phyloP scores from a whole-genome alignment of 371 early-diverging fungal species.

The Mucor circinelloides region DNA sequence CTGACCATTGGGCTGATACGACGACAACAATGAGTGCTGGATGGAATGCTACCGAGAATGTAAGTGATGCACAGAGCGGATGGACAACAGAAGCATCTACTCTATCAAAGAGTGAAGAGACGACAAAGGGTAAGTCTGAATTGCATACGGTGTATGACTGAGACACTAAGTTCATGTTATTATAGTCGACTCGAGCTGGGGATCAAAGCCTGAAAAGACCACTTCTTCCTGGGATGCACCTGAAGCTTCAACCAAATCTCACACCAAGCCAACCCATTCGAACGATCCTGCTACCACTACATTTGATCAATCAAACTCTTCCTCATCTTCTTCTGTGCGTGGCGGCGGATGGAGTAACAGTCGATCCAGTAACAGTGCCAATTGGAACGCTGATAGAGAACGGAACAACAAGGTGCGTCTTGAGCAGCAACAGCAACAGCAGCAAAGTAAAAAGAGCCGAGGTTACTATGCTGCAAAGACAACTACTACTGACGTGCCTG shows the following conservation, averaged over 20 bases:
- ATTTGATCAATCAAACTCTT: not conserved
- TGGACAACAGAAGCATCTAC: not conserved
- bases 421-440: not conserved
- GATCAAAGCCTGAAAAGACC: not conserved
- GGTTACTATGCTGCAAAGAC: conserved; percentile 34
- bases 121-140: not conserved
- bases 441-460: conserved; percentile 14
- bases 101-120: not conserved
- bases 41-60: not conserved
- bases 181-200: not conserved
- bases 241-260: not conserved
- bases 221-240: not conserved
- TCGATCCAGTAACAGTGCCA: conserved; percentile 7
- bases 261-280: not conserved
- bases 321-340: not conserved
- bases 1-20: not conserved
- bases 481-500: not conserved
- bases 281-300: not conserved
- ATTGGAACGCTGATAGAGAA: conserved; percentile 4
- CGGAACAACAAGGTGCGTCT: not conserved
- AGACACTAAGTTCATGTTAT: too few species aligned
- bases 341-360: not conserved
- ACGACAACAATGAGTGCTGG: not conserved
- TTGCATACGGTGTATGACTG: not conserved
- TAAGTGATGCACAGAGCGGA: not conserved